Evolutionary conservation across 139 green algal species (phyloP).

Genomic region (Chlamydomonas schloesseri): DNA sequence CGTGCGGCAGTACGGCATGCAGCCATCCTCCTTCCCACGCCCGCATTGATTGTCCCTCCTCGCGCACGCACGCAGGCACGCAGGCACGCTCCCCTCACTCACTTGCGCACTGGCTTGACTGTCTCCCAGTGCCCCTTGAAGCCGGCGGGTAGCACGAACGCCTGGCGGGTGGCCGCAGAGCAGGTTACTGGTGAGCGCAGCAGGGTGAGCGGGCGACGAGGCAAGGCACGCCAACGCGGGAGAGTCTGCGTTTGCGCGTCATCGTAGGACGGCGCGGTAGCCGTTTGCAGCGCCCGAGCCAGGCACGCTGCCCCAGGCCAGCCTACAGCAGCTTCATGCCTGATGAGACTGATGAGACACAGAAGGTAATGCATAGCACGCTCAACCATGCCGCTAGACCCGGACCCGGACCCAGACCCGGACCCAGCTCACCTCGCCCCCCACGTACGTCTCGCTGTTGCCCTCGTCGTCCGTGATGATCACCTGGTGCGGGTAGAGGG

Average conservation of each 20-base stretch:
- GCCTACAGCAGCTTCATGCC: background rate
- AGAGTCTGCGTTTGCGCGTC: background rate
- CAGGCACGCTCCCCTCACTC: background rate
- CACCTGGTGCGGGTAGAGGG: background rate
- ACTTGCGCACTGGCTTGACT: conserved; percentile 12
- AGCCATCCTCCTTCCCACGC: no score
- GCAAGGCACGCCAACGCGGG: no score
- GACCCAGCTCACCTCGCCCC: background rate
- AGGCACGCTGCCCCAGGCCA: no score
- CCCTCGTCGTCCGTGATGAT: conserved; percentile 10
- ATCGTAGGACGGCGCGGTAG: background rate
- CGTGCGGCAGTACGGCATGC: no score
- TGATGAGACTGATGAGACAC: no score
- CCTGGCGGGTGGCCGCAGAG: background rate
- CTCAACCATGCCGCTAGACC: no score
- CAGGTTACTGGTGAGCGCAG: no score
- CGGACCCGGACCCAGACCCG: no score
- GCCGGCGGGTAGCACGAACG: conserved; percentile 19
- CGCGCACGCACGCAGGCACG: no score
- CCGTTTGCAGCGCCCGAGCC: no score
- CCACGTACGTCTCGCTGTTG: conserved; percentile 25
- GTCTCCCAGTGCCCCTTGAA: conserved; percentile 36
- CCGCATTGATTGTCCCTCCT: no score
- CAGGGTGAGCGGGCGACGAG: no score
- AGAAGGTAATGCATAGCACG: background rate